Base-by-base conservation (phyloP, 116 monocot species). In the Zostera marina region DNA sequence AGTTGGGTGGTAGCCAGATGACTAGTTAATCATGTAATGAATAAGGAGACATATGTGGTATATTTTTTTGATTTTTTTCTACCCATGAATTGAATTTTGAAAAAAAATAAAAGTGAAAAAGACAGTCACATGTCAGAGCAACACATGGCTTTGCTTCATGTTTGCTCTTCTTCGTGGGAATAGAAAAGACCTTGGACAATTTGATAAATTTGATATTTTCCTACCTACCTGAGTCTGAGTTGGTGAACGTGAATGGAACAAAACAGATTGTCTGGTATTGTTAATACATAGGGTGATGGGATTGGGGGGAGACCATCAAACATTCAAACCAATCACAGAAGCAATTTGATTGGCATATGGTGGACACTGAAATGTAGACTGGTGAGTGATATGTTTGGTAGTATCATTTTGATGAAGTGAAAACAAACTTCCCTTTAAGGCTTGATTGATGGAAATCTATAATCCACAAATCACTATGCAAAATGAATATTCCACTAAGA, bases 1-100 rank as follows among this genome's bases (percentile, higher is more conserved):
- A 12, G 11, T 42, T 20, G 20, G 42, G 42, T 43, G 21, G 22
- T 11, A 43, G 44, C 11, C 42, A 59, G 59, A 59, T 42, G 40
- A 22, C 59, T 22, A 22, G 59, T 59, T 44, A 44, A 43, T 59
- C 59, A 44, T 59, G 59, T 15, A 42, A 59, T 42, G 59, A 22
- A 44, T n/a, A 44, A 41, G 41, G 41, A 58, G 58, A 10, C 11
- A 11, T 11, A 41, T 59, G 22, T 43, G 44, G 42, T 59, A 14
- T 10, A 59, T 44, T 10, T 43, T 17, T 32, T 32, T 32, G 32
- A 32, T 20, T 59, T 22, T 5, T 43, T 42, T 59, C 43, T 12
- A 11, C 21, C 59, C 44, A 44, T 59, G 42, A 44, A 22, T 21
- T 44, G 44, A 58, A 41, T 15, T 58, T 26, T 32, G 8, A 56